Evolutionary conservation across 2,329 filamentous ascomycete species (phyloP).

Genomic region (Escovopsis sp.): DNA sequence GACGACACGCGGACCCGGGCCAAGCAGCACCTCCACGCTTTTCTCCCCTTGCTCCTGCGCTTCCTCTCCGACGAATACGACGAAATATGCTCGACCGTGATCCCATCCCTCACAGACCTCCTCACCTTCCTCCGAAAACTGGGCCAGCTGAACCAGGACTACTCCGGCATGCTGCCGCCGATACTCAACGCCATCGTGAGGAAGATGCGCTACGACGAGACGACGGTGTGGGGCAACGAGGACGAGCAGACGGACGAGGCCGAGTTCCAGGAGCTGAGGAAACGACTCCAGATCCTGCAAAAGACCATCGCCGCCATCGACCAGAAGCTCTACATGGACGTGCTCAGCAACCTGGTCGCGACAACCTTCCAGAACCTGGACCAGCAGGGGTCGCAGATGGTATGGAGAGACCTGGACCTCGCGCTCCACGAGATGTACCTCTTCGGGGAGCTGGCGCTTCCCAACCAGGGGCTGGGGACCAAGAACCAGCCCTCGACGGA

Average conservation of each 20-base stretch:
- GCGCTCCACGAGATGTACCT: constrained; percentile 91
- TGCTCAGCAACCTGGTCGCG: constrained; percentile 74
- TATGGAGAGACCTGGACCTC: constrained; percentile 91
- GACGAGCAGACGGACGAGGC: constrained; percentile 94
- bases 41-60: constrained; percentile 73
- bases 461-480: constrained; percentile 68
- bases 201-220: constrained; percentile 98
- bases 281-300: constrained; percentile 77
- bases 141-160: constrained; percentile 55
- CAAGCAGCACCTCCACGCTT: constrained; percentile 67
- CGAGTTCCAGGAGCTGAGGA: constrained; percentile 89
- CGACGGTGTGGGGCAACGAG: constrained; percentile 81
- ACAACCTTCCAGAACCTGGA: constrained; percentile 73
- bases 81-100: constrained; percentile 91
- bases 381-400: constrained; percentile 57
- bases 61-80: constrained; percentile 98
- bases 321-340: constrained; percentile 75
- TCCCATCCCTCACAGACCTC: constrained; percentile 83
- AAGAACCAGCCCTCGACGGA: constrained; percentile 71
- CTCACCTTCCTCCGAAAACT: constrained; percentile 81
- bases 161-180: constrained; percentile 69
- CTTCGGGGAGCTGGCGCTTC: constrained; percentile 88
- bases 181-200: constrained; percentile 83
- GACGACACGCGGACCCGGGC: constrained; percentile 57
- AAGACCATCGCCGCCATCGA: constrained; percentile 86